These are phyloP conservation scores for Suillus subalutaceus DNA, from an alignment of 768 basidiomycete species.

Conservation along the genomic window DNA sequence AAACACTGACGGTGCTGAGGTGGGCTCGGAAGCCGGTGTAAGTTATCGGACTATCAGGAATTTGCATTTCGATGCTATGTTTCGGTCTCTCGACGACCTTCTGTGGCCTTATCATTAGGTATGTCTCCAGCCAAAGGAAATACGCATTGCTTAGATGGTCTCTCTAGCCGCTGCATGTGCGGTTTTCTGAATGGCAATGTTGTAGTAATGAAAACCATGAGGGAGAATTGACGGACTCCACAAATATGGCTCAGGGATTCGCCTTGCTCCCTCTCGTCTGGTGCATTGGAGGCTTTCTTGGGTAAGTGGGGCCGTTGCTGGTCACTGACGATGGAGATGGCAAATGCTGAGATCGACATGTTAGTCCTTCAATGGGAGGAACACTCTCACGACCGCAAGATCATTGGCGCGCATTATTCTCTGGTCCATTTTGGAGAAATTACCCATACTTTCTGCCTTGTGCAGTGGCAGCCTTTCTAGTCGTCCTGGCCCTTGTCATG, in stretches of 20 bases:
- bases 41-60: slow-evolving; percentile 54
- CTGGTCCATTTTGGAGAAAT: slow-evolving; percentile 37
- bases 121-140: slow-evolving; percentile 4
- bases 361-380: slow-evolving; percentile 65
- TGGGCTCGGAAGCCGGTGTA: slow-evolving; percentile 70
- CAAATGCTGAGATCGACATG: slow-evolving; percentile 27
- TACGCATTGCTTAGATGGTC: neutral
- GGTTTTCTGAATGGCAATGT: slow-evolving; percentile 42
- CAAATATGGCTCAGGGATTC: slow-evolving; percentile 39
- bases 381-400: slow-evolving; percentile 57
- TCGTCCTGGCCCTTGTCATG: slow-evolving; percentile 19
- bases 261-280: slow-evolving; percentile 33
- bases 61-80: slow-evolving; percentile 51
- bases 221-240: slow-evolving; percentile 56
- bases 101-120: slow-evolving; percentile 59
- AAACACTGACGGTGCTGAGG: slow-evolving; percentile 59
- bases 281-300: slow-evolving; percentile 34
- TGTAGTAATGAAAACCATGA: slow-evolving; percentile 70
- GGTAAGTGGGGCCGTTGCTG: slow-evolving; percentile 26
- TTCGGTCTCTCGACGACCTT: slow-evolving; percentile 68
- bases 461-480: slow-evolving; percentile 22
- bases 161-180: slow-evolving; percentile 35
- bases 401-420: slow-evolving; percentile 51
- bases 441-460: slow-evolving; percentile 43
- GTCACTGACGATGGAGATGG: neutral